These are phyloP conservation scores for Coemansia sp. DNA, from an alignment of 192 early-diverging fungal genomes.

Conservation along the genomic window DNA sequence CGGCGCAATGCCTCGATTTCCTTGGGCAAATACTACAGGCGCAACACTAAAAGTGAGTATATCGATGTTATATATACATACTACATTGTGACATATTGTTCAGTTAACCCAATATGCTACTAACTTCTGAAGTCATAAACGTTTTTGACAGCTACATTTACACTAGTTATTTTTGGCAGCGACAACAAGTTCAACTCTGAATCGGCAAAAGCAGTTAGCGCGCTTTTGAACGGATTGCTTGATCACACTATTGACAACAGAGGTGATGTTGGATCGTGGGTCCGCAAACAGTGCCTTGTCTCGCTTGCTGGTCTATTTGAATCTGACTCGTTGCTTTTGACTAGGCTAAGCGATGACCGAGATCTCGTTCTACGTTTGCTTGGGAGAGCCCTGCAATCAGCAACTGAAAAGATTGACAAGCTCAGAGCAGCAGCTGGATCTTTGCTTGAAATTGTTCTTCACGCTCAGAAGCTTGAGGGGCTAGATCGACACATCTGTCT, in stretches of 20 bases:
- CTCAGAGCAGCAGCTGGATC: slow-evolving; percentile 72
- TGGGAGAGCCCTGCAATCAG: slow-evolving; percentile 61
- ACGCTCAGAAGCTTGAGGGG: slow-evolving; percentile 4
- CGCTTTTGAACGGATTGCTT: slow-evolving; percentile 63
- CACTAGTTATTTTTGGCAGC: not conserved
- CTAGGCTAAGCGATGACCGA: slow-evolving; percentile 1
- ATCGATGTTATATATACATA: not conserved
- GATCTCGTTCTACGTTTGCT: slow-evolving; percentile 49
- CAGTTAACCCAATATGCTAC: not conserved
- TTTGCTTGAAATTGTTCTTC: slow-evolving; percentile 52
- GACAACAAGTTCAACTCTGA: not conserved
- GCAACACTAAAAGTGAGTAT: slow-evolving; percentile 14
- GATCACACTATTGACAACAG: slow-evolving; percentile 88
- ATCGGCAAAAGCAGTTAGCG: slow-evolving; percentile 24
- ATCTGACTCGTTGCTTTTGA: slow-evolving; percentile 17
- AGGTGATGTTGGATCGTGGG: slow-evolving; percentile 95
- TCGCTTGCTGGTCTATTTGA: slow-evolving; percentile 53
- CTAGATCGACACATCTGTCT: not conserved
- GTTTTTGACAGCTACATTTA: not conserved
- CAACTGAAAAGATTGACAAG: slow-evolving; percentile 91
- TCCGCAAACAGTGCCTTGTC: slow-evolving; percentile 71
- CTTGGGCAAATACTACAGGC: slow-evolving; percentile 28
- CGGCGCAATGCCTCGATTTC: slow-evolving; percentile 36
- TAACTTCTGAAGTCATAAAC: too few relatives aligned
- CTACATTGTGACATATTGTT: slow-evolving; percentile 2